Base-by-base conservation (phyloP, 2,329 filamentous ascomycete species). In the Ophioceras dolichostomum region DNA sequence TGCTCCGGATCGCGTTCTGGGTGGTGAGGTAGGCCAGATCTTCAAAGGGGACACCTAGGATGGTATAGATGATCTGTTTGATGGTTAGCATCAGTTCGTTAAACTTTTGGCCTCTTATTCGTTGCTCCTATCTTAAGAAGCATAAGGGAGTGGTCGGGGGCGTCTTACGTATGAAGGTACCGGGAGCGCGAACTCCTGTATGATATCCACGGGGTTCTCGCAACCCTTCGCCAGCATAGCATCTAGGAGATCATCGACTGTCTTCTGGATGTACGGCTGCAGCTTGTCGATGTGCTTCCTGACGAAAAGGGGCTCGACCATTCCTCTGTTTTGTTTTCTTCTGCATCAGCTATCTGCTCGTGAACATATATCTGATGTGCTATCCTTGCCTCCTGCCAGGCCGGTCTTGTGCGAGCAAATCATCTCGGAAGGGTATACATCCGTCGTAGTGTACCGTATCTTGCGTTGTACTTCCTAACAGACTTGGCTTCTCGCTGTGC, bases 21-120 rank as follows among this genome's bases (percentile, higher is more conserved):
- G 58, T 47, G 0, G 64, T 68, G 13, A 68, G 51, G 29, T 58
- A 62, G n/a, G 56, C 54, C 12, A 68, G 55, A 34, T 68, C 64
- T 5, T 61, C 53, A 34, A 65, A 60, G 0, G 66, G 64, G 4
- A 68, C 61, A 4, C 66, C 66, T 4, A 69, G 58, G 19, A 69
- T 62, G 10, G 59, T 61, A 47, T 69, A 69, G 39, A 68, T 68
- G 40, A 65, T 65, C 62, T 64, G 18, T 5, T n/a, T n/a, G n/a
- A n/a, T n/a, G 6, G 12, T n/a, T n/a, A n/a, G n/a, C 10, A 16
- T 0, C 34, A 41, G 29, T 17, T 12, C 8, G n/a, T 24, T 9
- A n/a, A 19, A 16, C 10, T 21, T 36, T 17, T 19, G 24, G 14
- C 35, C 32, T 26, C 33, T 10, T 19, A 7, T 18, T 17, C 10